A percentile compares a stretch with the other conserved stretches of the same genome.
Evolutionary conservation across 1,284 basidiomycete genomes (phyloP).

Genomic region (Pyrrhoderma lamaoense): DNA sequence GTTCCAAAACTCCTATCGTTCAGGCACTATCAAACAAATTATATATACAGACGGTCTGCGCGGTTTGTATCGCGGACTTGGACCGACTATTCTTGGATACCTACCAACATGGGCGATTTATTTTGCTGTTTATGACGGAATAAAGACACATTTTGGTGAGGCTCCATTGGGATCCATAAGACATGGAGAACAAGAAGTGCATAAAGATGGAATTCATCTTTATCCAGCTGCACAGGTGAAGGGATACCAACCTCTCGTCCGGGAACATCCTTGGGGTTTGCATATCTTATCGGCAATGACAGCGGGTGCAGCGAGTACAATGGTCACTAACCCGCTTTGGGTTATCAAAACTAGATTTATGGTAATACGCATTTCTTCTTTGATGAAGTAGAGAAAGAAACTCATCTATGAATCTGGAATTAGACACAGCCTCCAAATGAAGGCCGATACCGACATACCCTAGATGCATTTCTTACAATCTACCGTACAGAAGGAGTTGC

Average conservation of each 20-base stretch:
- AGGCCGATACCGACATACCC: slow-evolving; percentile 75
- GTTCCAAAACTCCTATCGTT: not conserved
- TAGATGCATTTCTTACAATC: slow-evolving; percentile 81
- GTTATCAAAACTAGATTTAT: slow-evolving; percentile 97
- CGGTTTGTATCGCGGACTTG: slow-evolving; percentile 88
- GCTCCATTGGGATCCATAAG: slow-evolving; percentile 36
- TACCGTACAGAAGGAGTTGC: slow-evolving; percentile 77
- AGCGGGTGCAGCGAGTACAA: slow-evolving; percentile 85
- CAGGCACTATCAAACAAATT: slow-evolving; percentile 70
- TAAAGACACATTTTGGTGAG: slow-evolving; percentile 77
- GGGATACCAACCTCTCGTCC: slow-evolving; percentile 68
- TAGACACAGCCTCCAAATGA: slow-evolving; percentile 74
- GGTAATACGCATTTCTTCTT: slow-evolving; percentile 47
- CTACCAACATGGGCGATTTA: slow-evolving; percentile 98
- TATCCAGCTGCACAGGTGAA: slow-evolving; percentile 78
- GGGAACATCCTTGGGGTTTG: slow-evolving; percentile 74
- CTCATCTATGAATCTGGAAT: no score
- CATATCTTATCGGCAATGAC: slow-evolving; percentile 91
- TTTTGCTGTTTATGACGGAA: slow-evolving; percentile 93
- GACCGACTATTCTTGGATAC: slow-evolving; percentile 92
- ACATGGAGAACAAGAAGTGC: slow-evolving; percentile 4
- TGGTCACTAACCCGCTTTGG: slow-evolving; percentile 91
- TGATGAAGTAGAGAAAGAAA: no score
- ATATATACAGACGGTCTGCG: slow-evolving; percentile 70
- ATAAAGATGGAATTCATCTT: slow-evolving; percentile 33